Conservation (phyloP, 352 stramenopile species). For the Globisporangium orthogonon region DNA sequence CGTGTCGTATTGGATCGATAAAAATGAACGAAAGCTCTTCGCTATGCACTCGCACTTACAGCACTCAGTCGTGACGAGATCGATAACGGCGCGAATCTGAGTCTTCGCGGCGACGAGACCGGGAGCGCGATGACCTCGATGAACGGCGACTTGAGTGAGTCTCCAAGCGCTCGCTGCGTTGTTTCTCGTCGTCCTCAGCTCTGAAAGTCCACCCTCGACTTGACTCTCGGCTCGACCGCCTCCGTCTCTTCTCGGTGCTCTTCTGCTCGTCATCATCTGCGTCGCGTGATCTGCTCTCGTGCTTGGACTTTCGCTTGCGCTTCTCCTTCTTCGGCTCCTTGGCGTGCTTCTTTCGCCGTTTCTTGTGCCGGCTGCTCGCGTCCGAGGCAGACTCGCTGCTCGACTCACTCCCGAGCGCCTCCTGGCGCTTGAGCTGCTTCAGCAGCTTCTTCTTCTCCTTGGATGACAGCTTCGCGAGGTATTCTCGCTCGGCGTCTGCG, state of each 20-base stretch:
- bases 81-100: background rate
- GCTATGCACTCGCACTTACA: too few species aligned
- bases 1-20: too few species aligned
- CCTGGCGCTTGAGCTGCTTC: conserved; percentile 48
- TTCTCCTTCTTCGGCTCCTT: conserved; percentile 12
- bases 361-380: conserved; percentile 10
- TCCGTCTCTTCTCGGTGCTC: too few species aligned
- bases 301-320: conserved; percentile 5
- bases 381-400: conserved; percentile 19
- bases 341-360: conserved; percentile 19
- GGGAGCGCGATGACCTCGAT: background rate
- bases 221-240: background rate
- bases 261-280: background rate
- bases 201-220: background rate
- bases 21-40: too few species aligned
- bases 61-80: background rate
- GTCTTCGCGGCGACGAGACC: background rate
- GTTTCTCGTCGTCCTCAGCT: background rate
- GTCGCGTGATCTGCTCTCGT: conserved; percentile 2
- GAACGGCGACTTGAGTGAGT: background rate
- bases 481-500: conserved; percentile 34
- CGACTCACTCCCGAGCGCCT: conserved; percentile 5
- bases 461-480: conserved; percentile 44
- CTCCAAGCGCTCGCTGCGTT: too few species aligned
- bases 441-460: conserved; percentile 61